phyloP scores from a whole-genome alignment of 441 rosid genomes.

The Populus hybrid region DNA sequence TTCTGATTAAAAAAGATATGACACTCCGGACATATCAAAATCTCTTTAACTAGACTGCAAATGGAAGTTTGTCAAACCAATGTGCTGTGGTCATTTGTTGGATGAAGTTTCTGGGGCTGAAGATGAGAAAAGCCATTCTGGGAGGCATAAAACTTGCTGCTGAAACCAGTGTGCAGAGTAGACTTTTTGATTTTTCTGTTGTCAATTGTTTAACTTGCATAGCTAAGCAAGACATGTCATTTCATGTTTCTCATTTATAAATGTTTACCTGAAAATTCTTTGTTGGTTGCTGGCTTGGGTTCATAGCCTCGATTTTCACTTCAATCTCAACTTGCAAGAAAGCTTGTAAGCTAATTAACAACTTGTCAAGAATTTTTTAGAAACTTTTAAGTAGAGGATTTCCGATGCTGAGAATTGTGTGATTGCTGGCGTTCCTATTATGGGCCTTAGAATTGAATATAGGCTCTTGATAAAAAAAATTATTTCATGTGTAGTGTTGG shows the following conservation, averaged over 20 bases:
- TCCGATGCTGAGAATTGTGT: neutral
- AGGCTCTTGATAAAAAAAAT: neutral
- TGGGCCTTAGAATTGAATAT: neutral
- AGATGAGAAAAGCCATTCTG: neutral
- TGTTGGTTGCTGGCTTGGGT: neutral
- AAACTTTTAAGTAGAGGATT: neutral
- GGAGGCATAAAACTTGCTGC: neutral
- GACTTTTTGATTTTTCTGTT: neutral
- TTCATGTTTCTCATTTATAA: neutral
- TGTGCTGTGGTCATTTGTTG: neutral
- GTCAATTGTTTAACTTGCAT: neutral
- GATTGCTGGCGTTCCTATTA: neutral
- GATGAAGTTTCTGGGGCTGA: neutral
- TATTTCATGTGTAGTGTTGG: neutral
- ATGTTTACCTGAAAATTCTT: neutral
- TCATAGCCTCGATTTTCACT: neutral
- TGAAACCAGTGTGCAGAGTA: neutral
- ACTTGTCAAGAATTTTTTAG: neutral
- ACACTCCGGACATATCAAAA: neutral
- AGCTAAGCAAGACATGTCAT: neutral
- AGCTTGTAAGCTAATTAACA: neutral
- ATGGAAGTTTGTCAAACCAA: neutral
- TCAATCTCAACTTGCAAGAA: neutral
- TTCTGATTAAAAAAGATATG: neutral
- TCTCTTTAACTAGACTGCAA: neutral